Conservation (phyloP, 176 grass and related monocot species). For the Oryza punctata region DNA sequence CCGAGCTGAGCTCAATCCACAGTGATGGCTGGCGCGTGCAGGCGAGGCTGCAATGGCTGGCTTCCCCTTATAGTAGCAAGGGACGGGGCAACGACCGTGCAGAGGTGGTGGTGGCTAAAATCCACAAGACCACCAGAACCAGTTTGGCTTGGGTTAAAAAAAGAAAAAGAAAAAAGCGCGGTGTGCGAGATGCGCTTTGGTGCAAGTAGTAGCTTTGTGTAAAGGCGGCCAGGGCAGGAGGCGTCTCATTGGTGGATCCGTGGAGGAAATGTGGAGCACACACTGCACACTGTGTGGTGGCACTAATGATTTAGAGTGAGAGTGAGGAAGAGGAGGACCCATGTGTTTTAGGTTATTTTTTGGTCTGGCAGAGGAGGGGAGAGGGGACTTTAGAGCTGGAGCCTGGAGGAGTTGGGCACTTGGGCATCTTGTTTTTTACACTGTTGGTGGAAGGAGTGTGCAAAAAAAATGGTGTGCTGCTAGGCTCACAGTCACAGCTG, state of each 20-base stretch:
- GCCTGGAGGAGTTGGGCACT: neutral
- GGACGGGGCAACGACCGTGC: slow-evolving; percentile 29
- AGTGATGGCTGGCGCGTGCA: neutral
- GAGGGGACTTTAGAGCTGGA: slow-evolving; percentile 89
- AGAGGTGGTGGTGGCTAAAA: slow-evolving; percentile 19
- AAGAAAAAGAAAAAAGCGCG: slow-evolving; percentile 24
- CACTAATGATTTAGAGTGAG: slow-evolving; percentile 15
- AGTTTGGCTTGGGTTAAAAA: neutral
- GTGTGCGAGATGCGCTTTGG: slow-evolving; percentile 39
- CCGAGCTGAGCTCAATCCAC: slow-evolving; percentile 18
- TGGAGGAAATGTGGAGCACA: slow-evolving; percentile 21
- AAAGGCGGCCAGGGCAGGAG: slow-evolving; percentile 22
- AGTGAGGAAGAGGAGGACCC: neutral
- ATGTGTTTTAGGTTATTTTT: slow-evolving; percentile 67
- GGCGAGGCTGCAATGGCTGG: neutral
- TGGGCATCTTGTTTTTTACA: slow-evolving; percentile 48
- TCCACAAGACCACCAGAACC: slow-evolving; percentile 13
- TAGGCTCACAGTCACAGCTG: slow-evolving; percentile 16
- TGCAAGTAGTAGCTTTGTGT: slow-evolving; percentile 43
- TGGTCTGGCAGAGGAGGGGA: slow-evolving; percentile 35
- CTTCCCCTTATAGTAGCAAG: slow-evolving; percentile 43
- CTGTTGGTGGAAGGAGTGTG: slow-evolving; percentile 5
- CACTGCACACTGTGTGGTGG: slow-evolving; percentile 19
- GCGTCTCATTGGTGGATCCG: slow-evolving; percentile 73
- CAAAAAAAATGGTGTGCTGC: neutral